Conservation (phyloP, 2,329 filamentous ascomycete genomes). For the Diaporthe ampelina region DNA sequence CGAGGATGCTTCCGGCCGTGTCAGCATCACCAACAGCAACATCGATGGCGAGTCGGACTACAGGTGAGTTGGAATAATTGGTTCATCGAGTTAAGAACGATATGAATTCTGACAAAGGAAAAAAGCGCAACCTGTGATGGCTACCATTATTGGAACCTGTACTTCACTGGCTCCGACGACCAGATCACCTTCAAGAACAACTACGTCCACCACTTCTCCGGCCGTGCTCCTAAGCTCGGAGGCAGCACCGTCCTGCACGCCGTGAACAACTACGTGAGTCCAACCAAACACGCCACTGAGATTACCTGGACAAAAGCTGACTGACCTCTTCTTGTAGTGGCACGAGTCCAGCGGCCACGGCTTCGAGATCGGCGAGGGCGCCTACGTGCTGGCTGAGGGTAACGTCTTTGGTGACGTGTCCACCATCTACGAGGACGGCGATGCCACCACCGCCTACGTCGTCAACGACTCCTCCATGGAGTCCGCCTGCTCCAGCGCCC, state of each 20-base stretch:
- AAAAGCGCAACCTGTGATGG: conserved; percentile 67
- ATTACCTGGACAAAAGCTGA: neutral
- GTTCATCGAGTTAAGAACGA: too few species aligned
- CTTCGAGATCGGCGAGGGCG: conserved; percentile 64
- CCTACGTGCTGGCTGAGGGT: conserved; percentile 67
- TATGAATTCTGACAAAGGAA: too few species aligned
- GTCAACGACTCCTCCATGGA: conserved; percentile 48
- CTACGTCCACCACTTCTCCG: conserved; percentile 71
- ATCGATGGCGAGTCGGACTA: conserved; percentile 68
- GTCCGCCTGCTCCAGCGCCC: conserved; percentile 56
- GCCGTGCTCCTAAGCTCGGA: conserved; percentile 69
- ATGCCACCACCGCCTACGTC: conserved; percentile 43
- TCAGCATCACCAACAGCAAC: conserved; percentile 72
- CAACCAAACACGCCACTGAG: neutral
- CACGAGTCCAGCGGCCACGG: conserved; percentile 67
- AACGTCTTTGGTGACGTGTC: conserved; percentile 70
- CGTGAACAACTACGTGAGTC: conserved; percentile 69
- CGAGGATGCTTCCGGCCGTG: conserved; percentile 64
- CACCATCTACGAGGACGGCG: conserved; percentile 53
- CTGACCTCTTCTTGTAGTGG: conserved; percentile 49
- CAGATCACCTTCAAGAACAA: conserved; percentile 71
- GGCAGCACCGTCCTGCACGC: conserved; percentile 68
- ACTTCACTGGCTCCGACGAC: conserved; percentile 68
- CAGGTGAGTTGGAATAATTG: conserved; percentile 46
- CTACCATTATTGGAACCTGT: conserved; percentile 72